Conservation (phyloP, 345 rosid species). For the Psidium friedrichsthalianum region DNA sequence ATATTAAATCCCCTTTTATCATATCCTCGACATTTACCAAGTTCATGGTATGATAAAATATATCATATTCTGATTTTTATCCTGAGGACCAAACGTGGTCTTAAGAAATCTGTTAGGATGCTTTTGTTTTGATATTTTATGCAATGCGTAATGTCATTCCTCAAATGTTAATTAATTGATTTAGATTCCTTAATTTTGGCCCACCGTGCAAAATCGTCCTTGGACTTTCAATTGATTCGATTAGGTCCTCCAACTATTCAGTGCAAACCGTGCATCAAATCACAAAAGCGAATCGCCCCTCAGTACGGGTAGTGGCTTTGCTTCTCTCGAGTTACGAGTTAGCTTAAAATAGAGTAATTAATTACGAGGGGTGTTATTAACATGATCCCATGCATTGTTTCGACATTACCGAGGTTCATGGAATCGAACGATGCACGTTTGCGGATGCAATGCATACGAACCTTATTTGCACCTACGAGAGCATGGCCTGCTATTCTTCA, state of each 20-base stretch:
- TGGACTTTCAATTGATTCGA: not conserved
- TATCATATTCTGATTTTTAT: too few species aligned
- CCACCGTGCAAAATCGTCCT: not conserved
- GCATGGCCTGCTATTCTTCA: not conserved
- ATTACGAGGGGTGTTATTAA: not conserved
- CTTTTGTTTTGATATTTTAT: not conserved
- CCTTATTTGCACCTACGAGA: not conserved
- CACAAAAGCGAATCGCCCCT: not conserved
- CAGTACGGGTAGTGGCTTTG: not conserved
- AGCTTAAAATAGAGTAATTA: not conserved
- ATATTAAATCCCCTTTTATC: too few species aligned
- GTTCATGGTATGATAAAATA: too few species aligned
- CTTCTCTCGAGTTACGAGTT: not conserved
- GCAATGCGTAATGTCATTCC: not conserved
- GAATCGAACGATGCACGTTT: not conserved
- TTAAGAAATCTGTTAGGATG: not conserved
- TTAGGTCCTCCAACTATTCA: not conserved
- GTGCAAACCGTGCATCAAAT: not conserved
- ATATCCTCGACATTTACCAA: too few species aligned
- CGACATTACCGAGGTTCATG: not conserved
- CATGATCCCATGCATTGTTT: not conserved
- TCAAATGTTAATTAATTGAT: not conserved
- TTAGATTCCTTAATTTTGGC: not conserved
- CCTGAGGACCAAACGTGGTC: too few species aligned
- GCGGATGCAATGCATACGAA: not conserved